Conservation (phyloP, 306 rosid genomes). For the barrel medic (Medicago truncatula) region MtrunA17r5.0-ANR NC_053048.1:20394501-20395000, state of each 20-base stretch:
- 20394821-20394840: too few species aligned
- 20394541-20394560: not conserved
- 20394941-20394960: too few species aligned
- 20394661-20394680: conserved; percentile 37
- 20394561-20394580: conserved; percentile 54
- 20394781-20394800: too few species aligned
- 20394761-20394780: not conserved
- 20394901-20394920: too few species aligned
- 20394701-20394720: not conserved
- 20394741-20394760: not conserved
- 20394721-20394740: not conserved
- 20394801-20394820: too few species aligned
- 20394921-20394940: too few species aligned
- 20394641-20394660: conserved; percentile 40
- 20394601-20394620: conserved; percentile 80
- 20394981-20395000: too few species aligned
- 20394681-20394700: not conserved
- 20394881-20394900: too few species aligned
- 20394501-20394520: not conserved
- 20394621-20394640: conserved; percentile 69
- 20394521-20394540: not conserved
- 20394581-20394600: conserved; percentile 84
- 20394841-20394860: too few species aligned
- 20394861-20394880: too few species aligned
- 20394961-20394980: too few species aligned